These are phyloP conservation scores for Apophysomyces variabilis DNA, from an alignment of 371 early-diverging fungal species.

Conservation along the genomic window DNA sequence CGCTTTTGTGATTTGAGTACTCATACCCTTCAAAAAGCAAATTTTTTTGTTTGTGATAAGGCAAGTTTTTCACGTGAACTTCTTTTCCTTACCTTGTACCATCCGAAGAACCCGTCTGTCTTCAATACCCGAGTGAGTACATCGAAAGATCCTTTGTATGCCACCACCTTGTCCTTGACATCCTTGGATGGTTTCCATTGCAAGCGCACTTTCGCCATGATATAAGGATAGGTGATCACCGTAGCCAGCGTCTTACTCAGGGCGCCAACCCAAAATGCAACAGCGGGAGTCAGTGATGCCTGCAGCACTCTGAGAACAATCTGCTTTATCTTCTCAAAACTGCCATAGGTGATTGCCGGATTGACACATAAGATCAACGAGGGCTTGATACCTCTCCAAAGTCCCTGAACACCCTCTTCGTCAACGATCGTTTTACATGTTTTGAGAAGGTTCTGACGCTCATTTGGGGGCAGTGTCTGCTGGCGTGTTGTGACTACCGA, in stretches of 20 bases:
- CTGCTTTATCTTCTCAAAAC: constrained; percentile 90
- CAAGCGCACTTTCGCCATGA: constrained; percentile 96
- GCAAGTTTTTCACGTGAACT: not conserved
- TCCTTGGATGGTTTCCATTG: constrained; percentile 91
- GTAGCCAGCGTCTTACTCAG: constrained; percentile 92
- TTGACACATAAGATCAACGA: constrained; percentile 91
- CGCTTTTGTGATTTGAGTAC: constrained; percentile 95
- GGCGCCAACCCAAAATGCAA: constrained; percentile 91
- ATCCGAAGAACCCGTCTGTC: constrained; percentile 85
- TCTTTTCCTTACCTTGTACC: constrained; percentile 79
- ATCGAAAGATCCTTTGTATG: constrained; percentile 86
- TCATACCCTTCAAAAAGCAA: constrained; percentile 77
- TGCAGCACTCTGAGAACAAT: constrained; percentile 47
- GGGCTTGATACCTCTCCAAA: constrained; percentile 91
- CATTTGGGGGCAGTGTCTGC: constrained; percentile 63
- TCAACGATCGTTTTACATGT: constrained; percentile 75
- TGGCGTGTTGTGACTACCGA: constrained; percentile 88
- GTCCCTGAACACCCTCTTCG: constrained; percentile 85
- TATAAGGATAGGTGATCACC: constrained; percentile 91
- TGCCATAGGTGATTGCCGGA: constrained; percentile 97
- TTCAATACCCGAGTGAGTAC: constrained; percentile 81
- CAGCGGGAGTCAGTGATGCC: constrained; percentile 66
- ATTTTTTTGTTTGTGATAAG: not conserved
- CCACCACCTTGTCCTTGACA: constrained; percentile 48
- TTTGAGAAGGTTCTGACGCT: constrained; percentile 57